Conservation (phyloP, 139 green algal genomes). For the Chlorella sorokiniana region DNA sequence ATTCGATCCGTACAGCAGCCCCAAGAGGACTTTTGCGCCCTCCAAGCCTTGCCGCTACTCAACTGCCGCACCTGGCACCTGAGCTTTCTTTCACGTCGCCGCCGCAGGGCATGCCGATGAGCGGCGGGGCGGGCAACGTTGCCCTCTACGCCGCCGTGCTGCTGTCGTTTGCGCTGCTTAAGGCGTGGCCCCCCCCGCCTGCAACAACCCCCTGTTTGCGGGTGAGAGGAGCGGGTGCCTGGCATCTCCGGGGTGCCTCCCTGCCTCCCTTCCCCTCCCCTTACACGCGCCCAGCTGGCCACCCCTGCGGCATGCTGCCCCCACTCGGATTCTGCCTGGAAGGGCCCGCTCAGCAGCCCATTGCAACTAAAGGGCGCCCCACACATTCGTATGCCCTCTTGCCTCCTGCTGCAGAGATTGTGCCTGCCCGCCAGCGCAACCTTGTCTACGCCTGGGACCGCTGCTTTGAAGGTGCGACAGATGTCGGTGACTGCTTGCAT, state of each 20-base stretch:
- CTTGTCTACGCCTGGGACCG: conserved; percentile 85
- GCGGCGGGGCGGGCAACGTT: not conserved
- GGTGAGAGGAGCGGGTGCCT: not conserved
- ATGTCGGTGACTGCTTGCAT: not conserved
- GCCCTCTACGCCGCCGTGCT: conserved; percentile 52
- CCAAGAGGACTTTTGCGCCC: too few species aligned
- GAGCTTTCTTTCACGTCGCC: not conserved
- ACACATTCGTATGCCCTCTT: not conserved
- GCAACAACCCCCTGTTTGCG: conserved; percentile 35
- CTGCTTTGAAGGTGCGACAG: conserved; percentile 58
- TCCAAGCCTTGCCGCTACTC: not conserved
- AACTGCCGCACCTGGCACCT: not conserved
- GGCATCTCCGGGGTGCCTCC: not conserved
- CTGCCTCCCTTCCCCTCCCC: not conserved
- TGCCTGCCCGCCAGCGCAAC: conserved; percentile 68
- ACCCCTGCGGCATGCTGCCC: not conserved
- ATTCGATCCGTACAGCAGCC: too few species aligned
- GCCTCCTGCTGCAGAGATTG: conserved; percentile 67
- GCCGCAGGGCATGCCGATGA: conserved; percentile 26
- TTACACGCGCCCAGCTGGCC: not conserved
- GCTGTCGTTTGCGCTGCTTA: conserved; percentile 36
- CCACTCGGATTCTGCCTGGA: not conserved
- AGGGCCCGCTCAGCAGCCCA: too few species aligned
- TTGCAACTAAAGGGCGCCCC: not conserved
- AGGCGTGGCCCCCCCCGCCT: conserved; percentile 35